A percentile compares a stretch with the other conserved stretches of the same genome.
Conservation (phyloP, 2,329 filamentous ascomycete species). For the Alternaria sp. region DNA sequence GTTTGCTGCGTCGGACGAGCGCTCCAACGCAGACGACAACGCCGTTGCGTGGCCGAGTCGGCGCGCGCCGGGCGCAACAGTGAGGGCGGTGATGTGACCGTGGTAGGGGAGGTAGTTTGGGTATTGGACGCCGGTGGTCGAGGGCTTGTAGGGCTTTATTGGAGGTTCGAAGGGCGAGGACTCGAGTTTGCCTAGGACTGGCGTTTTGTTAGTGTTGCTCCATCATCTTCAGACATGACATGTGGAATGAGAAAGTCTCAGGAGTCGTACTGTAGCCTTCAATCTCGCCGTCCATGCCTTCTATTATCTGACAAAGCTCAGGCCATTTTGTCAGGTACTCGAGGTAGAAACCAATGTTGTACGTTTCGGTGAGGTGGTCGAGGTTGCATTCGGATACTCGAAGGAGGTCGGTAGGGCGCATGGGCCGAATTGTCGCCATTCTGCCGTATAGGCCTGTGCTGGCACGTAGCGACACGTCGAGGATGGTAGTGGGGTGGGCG, state of each 20-base stretch:
- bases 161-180: conserved; percentile 77
- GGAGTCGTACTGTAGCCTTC: conserved; percentile 81
- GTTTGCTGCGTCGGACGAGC: conserved; percentile 80
- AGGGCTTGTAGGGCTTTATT: conserved; percentile 74
- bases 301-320: conserved; percentile 89
- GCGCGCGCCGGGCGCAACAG: conserved; percentile 85
- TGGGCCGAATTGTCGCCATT: conserved; percentile 88
- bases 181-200: conserved; percentile 97
- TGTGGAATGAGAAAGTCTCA: too few species aligned
- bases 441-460: background rate
- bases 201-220: background rate
- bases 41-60: conserved; percentile 87
- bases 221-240: background rate
- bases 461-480: background rate
- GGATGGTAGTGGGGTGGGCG: background rate
- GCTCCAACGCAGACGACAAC: conserved; percentile 82
- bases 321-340: conserved; percentile 98
- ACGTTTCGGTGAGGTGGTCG: conserved; percentile 96
- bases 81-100: conserved; percentile 95
- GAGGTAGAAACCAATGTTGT: conserved; percentile 93
- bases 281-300: conserved; percentile 85
- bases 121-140: conserved; percentile 49
- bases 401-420: conserved; percentile 74
- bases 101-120: conserved; percentile 96
- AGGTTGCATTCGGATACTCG: conserved; percentile 94